These are phyloP conservation scores for Fusarium heterosporum DNA, from an alignment of 2,329 filamentous ascomycete species.

Conservation along the genomic window DNA sequence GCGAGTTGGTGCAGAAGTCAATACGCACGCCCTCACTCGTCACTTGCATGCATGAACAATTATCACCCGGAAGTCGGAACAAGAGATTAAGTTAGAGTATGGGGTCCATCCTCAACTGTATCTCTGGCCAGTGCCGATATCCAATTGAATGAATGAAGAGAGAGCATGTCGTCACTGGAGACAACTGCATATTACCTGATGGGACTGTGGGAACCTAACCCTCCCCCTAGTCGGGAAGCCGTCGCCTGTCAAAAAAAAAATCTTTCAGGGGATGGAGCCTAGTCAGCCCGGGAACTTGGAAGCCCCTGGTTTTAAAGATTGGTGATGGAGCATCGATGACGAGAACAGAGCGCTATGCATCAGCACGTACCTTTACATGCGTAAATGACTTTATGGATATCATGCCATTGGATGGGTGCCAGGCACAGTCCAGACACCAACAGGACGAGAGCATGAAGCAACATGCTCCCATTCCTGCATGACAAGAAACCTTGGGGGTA, in stretches of 20 bases:
- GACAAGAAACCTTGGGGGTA: constrained; percentile 11
- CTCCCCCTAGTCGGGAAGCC: constrained; percentile 31
- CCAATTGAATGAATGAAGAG: constrained; percentile 21
- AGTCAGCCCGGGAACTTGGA: constrained; percentile 17
- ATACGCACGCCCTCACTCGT: constrained; percentile 5
- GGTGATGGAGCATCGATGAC: constrained; percentile 38
- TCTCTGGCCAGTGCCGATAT: constrained; percentile 4
- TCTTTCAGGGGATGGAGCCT: constrained; percentile 23
- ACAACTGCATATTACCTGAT: constrained; percentile 29
- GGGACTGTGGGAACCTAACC: constrained; percentile 26
- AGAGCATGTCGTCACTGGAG: constrained; percentile 35
- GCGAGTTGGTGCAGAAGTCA: constrained; percentile 20
- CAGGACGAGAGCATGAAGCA: not conserved
- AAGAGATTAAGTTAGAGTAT: not conserved
- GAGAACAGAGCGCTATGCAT: constrained; percentile 15
- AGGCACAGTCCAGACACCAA: constrained; percentile 16
- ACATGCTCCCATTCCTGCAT: no score
- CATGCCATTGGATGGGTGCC: not conserved
- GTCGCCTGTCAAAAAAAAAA: constrained; percentile 40
- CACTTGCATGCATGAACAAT: constrained; percentile 15
- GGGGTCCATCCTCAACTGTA: not conserved
- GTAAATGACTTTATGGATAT: constrained; percentile 1
- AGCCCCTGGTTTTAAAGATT: constrained; percentile 39
- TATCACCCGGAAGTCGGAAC: not conserved
- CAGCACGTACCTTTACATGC: constrained; percentile 16